phyloP scores from a whole-genome alignment of 2,329 filamentous ascomycete species.

The Trichoderma koningiopsis region DNA sequence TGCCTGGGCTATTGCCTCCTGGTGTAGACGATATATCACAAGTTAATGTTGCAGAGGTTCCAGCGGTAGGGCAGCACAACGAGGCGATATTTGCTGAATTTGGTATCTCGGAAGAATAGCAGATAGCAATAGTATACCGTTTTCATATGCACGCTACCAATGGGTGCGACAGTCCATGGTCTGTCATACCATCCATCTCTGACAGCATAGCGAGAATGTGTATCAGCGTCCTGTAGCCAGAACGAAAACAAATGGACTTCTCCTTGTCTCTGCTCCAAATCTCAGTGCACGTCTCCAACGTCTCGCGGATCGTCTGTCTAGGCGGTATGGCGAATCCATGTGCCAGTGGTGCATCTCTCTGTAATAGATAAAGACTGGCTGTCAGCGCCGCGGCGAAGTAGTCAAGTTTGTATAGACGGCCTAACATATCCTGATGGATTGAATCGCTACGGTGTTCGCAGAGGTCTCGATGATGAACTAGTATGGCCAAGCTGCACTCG shows the following conservation, averaged over 20 bases:
- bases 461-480: constrained; percentile 9
- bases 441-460: constrained; percentile 3
- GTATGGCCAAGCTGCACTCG: constrained; percentile 7
- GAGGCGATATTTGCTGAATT: constrained; percentile 31
- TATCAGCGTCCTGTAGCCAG: neutral
- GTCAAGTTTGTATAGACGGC: constrained; percentile 8
- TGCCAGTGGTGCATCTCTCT: constrained; percentile 4
- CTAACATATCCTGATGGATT: neutral
- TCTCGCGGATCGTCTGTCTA: constrained; percentile 2
- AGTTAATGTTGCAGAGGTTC: constrained; percentile 48
- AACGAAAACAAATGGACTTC: neutral
- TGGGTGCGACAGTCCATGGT: neutral
- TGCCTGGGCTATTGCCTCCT: constrained; percentile 54
- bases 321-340: constrained; percentile 7
- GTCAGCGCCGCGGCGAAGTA: constrained; percentile 13
- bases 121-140: neutral
- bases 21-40: constrained; percentile 39
- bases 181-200: neutral
- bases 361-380: constrained; percentile 4
- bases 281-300: neutral
- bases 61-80: constrained; percentile 54
- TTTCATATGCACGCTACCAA: neutral
- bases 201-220: constrained; percentile 5
- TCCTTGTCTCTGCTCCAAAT: constrained; percentile 9
- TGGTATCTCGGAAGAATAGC: neutral